A percentile compares a stretch with the other conserved stretches of the same genome.
phyloP scores from a whole-genome alignment of 306 rosid genomes.

The Albizia julibrissin region DNA sequence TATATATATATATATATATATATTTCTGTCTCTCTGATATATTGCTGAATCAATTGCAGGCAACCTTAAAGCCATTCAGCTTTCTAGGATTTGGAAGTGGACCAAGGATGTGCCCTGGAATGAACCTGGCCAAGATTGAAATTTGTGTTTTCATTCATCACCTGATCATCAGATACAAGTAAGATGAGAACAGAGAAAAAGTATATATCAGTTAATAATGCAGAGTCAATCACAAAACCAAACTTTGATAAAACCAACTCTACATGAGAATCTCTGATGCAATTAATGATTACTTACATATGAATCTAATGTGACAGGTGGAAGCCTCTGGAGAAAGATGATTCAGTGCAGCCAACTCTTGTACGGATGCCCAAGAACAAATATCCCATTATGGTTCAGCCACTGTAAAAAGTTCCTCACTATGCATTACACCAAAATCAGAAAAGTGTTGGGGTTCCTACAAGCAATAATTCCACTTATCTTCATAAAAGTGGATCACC shows the following conservation, averaged over 20 bases:
- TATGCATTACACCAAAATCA: no score
- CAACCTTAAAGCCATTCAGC: constrained; percentile 60
- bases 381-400: constrained; percentile 62
- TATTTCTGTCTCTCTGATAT: not conserved
- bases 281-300: not conserved
- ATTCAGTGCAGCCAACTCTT: constrained; percentile 78
- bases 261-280: not conserved
- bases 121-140: constrained; percentile 83
- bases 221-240: not conserved
- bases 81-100: constrained; percentile 90
- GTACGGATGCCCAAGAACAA: constrained; percentile 91
- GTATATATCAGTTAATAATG: not conserved
- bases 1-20: no score
- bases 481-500: not conserved
- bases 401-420: constrained; percentile 27
- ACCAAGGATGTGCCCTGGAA: constrained; percentile 94
- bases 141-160: constrained; percentile 78
- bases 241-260: not conserved
- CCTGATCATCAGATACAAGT: constrained; percentile 78
- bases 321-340: constrained; percentile 68
- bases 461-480: not conserved
- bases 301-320: constrained; percentile 49
- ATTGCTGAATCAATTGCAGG: constrained; percentile 47
- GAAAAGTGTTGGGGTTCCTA: not conserved
- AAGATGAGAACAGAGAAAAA: constrained; percentile 28